Evolutionary conservation across 1,284 basidiomycete genomes (phyloP).

Genomic region (Porogramme epimiltina): DNA sequence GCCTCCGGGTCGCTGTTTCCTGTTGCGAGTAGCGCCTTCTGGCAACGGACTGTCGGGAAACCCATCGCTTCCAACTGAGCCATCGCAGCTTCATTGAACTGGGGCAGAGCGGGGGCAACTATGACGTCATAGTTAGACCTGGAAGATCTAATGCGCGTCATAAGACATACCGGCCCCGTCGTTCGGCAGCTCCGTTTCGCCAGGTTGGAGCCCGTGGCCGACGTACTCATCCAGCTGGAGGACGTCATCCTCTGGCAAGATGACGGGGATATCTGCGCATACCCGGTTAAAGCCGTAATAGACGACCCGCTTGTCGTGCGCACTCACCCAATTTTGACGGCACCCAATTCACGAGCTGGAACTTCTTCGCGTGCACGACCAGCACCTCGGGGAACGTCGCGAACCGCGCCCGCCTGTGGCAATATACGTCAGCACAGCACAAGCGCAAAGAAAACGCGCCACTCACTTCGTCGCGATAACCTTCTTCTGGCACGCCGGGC

Average conservation of each 20-base stretch:
- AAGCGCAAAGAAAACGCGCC: no score
- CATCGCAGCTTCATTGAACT: conserved; percentile 77
- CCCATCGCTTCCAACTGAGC: conserved; percentile 85
- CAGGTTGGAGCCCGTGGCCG: conserved; percentile 73
- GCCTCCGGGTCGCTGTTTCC: conserved; percentile 78
- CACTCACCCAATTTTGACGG: conserved; percentile 85
- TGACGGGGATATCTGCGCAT: conserved; percentile 78
- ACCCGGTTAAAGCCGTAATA: not conserved
- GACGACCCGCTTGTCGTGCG: not conserved
- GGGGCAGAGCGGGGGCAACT: conserved; percentile 44
- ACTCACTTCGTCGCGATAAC: conserved; percentile 68
- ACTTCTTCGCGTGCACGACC: conserved; percentile 91
- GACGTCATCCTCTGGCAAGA: conserved; percentile 64
- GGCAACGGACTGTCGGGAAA: conserved; percentile 80
- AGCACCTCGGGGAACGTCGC: conserved; percentile 89
- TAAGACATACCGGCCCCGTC: conserved; percentile 39
- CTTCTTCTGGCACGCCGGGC: conserved; percentile 61
- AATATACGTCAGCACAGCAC: not conserved
- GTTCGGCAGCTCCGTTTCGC: conserved; percentile 77
- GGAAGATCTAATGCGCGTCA: not conserved
- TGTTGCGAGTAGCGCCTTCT: conserved; percentile 89
- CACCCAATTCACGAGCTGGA: conserved; percentile 97
- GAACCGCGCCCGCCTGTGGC: conserved; percentile 68
- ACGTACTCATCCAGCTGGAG: conserved; percentile 73
- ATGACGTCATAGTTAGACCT: not conserved